phyloP scores from a whole-genome alignment of 2,329 filamentous ascomycete genomes.

The Fusarium dimerum region DNA sequence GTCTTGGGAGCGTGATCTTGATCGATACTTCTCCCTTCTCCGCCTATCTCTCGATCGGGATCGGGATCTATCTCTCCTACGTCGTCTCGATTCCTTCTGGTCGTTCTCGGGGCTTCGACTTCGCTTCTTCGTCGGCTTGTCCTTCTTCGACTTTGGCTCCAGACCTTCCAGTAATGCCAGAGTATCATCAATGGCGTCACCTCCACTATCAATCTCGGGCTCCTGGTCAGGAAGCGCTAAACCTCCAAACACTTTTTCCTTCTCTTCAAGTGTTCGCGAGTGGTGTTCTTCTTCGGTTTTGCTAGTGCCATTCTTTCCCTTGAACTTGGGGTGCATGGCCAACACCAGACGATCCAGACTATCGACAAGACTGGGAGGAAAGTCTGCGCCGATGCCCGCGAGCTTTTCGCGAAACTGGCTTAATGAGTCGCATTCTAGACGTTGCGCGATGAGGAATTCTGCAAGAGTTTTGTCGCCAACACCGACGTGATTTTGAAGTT shows the following conservation, averaged over 20 bases:
- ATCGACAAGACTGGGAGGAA: constrained; percentile 83
- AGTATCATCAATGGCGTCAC: constrained; percentile 85
- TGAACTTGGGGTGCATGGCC: constrained; percentile 90
- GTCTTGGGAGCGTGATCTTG: constrained; percentile 41
- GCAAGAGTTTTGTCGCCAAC: constrained; percentile 92
- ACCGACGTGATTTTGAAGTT: constrained; percentile 91
- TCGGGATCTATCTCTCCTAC: constrained; percentile 42
- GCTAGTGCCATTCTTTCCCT: constrained; percentile 49
- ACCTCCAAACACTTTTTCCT: constrained; percentile 86
- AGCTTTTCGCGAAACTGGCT: constrained; percentile 76
- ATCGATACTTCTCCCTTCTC: constrained; percentile 37
- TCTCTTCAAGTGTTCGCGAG: constrained; percentile 61
- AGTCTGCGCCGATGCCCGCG: constrained; percentile 74
- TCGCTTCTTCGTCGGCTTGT: constrained; percentile 53
- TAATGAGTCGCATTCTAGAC: constrained; percentile 70
- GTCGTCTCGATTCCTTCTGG: constrained; percentile 42
- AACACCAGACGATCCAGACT: constrained; percentile 87
- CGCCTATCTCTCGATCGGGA: constrained; percentile 46
- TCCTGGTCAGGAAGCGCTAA: constrained; percentile 82
- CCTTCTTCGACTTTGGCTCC: constrained; percentile 64
- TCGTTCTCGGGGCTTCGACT: constrained; percentile 60
- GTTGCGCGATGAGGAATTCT: constrained; percentile 93
- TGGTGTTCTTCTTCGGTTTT: constrained; percentile 42
- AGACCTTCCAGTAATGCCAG: constrained; percentile 87
- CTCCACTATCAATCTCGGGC: constrained; percentile 36